A percentile compares a stretch with the other conserved stretches of the same genome.
These are phyloP conservation scores for Panicum virgatum DNA, from an alignment of 202 grass and related monocot species.

Conservation along the genomic window DNA sequence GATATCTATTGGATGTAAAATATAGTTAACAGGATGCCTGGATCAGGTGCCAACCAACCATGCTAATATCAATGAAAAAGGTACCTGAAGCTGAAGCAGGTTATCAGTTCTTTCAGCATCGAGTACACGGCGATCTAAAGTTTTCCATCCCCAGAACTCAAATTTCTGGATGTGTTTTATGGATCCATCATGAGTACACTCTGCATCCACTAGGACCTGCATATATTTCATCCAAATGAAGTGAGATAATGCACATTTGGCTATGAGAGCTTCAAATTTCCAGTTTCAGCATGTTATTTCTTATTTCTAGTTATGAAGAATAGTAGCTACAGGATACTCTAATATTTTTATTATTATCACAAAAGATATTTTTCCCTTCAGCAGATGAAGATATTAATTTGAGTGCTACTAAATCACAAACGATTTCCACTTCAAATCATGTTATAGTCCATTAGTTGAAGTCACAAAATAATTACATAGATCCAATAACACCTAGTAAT, in stretches of 20 bases:
- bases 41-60: slow-evolving; percentile 1
- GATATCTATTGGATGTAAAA: not conserved
- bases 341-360: not conserved
- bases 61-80: slow-evolving; percentile 34
- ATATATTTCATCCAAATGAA: slow-evolving; percentile 28
- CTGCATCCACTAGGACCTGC: slow-evolving; percentile 94
- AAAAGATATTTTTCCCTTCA: not conserved
- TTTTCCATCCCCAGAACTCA: slow-evolving; percentile 97
- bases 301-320: not conserved
- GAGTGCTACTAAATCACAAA: not conserved
- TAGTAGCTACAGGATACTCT: not conserved
- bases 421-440: slow-evolving; percentile 1
- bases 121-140: slow-evolving; percentile 82
- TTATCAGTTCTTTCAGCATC: slow-evolving; percentile 90
- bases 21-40: slow-evolving; percentile 2
- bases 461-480: not conserved
- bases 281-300: not conserved
- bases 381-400: not conserved
- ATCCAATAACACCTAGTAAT: not conserved
- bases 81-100: slow-evolving; percentile 84
- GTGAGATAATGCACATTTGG: not conserved
- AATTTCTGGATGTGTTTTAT: slow-evolving; percentile 97
- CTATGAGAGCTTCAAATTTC: not conserved
- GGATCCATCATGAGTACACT: slow-evolving; percentile 98
- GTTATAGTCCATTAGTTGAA: not conserved